Conservation (phyloP, 768 basidiomycete genomes). For the Suillus discolor region DNA sequence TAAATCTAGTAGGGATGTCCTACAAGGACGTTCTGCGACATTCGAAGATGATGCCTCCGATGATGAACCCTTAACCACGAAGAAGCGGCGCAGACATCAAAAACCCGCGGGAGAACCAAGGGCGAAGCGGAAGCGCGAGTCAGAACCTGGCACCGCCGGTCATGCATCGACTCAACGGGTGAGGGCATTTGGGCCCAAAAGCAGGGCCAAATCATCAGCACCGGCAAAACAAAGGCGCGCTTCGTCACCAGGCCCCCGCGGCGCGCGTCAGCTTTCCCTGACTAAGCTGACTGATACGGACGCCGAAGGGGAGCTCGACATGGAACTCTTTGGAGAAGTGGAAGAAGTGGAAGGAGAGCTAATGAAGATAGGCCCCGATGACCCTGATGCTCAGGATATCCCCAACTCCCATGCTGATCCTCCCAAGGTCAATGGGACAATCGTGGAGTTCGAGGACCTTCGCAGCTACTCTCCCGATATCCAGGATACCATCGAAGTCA, state of each 20-base stretch:
- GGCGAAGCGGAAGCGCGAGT: constrained; percentile 12
- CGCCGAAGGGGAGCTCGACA: constrained; percentile 35
- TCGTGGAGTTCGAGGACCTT: constrained; percentile 30
- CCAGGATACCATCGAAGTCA: constrained; percentile 34
- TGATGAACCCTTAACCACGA: constrained; percentile 20
- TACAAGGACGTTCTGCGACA: constrained; percentile 8
- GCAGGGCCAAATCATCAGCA: constrained; percentile 5
- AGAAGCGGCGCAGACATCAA: constrained; percentile 29
- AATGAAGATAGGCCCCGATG: constrained; percentile 28
- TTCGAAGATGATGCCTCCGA: constrained; percentile 12
- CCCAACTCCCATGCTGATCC: neutral
- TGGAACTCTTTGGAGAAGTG: constrained; percentile 36
- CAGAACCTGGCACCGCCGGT: neutral
- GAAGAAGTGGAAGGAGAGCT: constrained; percentile 39
- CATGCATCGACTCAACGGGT: neutral
- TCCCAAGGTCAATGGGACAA: constrained; percentile 9
- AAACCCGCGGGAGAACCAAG: constrained; percentile 4
- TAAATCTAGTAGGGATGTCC: constrained; percentile 18
- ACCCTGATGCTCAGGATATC: constrained; percentile 16
- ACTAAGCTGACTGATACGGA: constrained; percentile 32
- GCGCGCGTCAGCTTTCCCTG: constrained; percentile 23
- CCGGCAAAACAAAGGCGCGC: constrained; percentile 26
- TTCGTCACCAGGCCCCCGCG: constrained; percentile 30
- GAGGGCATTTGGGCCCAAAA: constrained; percentile 13
- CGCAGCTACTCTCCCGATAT: constrained; percentile 3